Percentiles rank a stretch among this genome's conserved stretches.
These are phyloP conservation scores for Mortierella sp. DNA, from an alignment of 371 early-diverging fungal species.

Conservation along the genomic window DNA sequence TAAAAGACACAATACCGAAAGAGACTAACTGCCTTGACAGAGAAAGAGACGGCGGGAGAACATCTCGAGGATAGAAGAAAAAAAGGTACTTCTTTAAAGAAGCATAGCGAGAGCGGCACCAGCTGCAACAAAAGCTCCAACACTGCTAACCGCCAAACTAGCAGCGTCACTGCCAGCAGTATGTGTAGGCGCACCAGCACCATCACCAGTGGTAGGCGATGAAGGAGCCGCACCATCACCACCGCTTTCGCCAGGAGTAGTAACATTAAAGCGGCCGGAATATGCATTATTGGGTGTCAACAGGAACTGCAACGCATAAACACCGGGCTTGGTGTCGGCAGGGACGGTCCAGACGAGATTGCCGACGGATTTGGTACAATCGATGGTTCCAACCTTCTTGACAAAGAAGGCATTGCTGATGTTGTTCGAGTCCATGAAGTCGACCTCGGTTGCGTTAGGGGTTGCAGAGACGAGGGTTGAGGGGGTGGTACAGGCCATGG, in stretches of 20 bases:
- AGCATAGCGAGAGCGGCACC: constrained; percentile 27
- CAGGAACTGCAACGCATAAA: constrained; percentile 61
- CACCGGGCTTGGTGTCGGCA: constrained; percentile 64
- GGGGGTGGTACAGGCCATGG: constrained; percentile 41
- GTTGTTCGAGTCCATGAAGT: constrained; percentile 59
- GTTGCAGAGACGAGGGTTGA: constrained; percentile 43
- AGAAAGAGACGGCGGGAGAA: neutral
- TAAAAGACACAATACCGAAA: neutral
- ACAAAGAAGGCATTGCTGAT: constrained; percentile 56
- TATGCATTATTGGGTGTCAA: constrained; percentile 53
- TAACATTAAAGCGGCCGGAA: constrained; percentile 54
- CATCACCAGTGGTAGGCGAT: neutral
- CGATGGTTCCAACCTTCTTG: constrained; percentile 57
- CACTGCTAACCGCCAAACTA: constrained; percentile 1
- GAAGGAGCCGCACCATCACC: neutral
- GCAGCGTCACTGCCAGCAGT: neutral
- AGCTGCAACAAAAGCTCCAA: constrained; percentile 16
- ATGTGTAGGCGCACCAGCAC: neutral
- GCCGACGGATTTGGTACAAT: constrained; percentile 49
- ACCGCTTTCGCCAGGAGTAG: constrained; percentile 16
- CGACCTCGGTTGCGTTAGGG: constrained; percentile 51
- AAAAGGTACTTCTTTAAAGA: constrained; percentile 8
- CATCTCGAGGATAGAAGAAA: neutral
- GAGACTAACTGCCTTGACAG: neutral
- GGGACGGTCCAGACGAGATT: constrained; percentile 68